Conservation (phyloP, 495 filamentous ascomycete species). For the Penicillium steckii region DNA sequence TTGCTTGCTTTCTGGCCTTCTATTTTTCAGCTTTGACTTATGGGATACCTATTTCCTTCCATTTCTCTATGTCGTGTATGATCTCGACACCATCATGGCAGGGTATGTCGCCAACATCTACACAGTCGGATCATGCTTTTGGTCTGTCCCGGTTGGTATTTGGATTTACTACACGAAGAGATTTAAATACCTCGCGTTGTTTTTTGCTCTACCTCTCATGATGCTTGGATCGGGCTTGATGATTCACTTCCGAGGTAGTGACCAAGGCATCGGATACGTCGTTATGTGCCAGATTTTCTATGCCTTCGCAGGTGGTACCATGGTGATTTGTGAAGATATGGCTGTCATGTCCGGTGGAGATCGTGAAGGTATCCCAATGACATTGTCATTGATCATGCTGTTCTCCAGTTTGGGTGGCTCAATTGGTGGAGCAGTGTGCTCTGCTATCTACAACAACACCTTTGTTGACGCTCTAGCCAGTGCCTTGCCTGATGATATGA, state of each 20-base stretch:
- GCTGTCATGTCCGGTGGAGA: slow-evolving; percentile 61
- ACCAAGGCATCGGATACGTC: slow-evolving; percentile 60
- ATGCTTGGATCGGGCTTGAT: slow-evolving; percentile 64
- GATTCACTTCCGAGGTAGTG: slow-evolving; percentile 66
- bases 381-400: slow-evolving; percentile 61
- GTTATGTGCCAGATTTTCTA: slow-evolving; percentile 79
- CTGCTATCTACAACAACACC: slow-evolving; percentile 62
- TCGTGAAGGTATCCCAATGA: slow-evolving; percentile 59
- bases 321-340: slow-evolving; percentile 52
- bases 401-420: slow-evolving; percentile 65
- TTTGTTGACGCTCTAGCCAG: slow-evolving; percentile 54
- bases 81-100: slow-evolving; percentile 52
- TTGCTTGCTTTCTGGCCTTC: slow-evolving; percentile 49
- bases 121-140: slow-evolving; percentile 66
- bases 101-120: slow-evolving; percentile 69
- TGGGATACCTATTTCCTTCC: slow-evolving; percentile 68
- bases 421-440: slow-evolving; percentile 58
- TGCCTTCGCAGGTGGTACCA: slow-evolving; percentile 55
- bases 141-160: slow-evolving; percentile 53
- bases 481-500: slow-evolving; percentile 32
- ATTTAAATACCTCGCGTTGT: slow-evolving; percentile 57
- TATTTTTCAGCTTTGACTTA: slow-evolving; percentile 65
- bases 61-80: slow-evolving; percentile 71
- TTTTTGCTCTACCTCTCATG: slow-evolving; percentile 61
- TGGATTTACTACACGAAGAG: slow-evolving; percentile 54